Conservation (phyloP, 176 grass and related monocot species). For the Hordeum marinum region DNA sequence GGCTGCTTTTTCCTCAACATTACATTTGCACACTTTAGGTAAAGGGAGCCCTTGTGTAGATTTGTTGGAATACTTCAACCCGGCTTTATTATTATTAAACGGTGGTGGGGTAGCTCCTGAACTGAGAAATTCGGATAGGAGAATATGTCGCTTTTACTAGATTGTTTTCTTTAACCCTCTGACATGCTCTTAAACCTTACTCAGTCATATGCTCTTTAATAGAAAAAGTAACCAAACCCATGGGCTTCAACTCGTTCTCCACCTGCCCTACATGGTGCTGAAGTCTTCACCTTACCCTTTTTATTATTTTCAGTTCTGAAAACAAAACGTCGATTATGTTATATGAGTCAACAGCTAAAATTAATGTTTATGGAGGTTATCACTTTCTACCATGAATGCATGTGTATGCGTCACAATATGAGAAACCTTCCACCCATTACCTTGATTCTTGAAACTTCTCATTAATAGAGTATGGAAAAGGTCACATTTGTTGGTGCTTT, state of each 20-base stretch:
- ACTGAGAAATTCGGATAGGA: not conserved
- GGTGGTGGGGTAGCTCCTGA: not conserved
- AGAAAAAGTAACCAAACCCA: not conserved
- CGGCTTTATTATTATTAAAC: not conserved
- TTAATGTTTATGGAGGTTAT: conserved; percentile 17
- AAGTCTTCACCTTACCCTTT: not conserved
- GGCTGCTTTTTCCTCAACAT: not conserved
- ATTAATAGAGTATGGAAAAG: not conserved
- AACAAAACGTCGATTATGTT: not conserved
- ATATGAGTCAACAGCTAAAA: not conserved
- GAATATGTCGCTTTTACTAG: not conserved
- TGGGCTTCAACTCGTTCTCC: not conserved
- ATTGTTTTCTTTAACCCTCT: not conserved
- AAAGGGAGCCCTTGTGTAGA: not conserved
- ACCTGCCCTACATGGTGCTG: not conserved
- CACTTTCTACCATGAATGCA: not conserved
- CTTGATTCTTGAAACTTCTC: not conserved
- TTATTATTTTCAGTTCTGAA: not conserved
- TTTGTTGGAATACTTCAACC: not conserved
- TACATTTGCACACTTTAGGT: not conserved
- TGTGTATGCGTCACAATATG: not conserved
- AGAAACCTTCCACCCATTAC: not conserved
- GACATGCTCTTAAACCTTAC: not conserved
- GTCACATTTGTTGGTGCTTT: too few species aligned
- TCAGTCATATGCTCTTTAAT: not conserved